Conservation (phyloP, 164 flowering plant species). For the Taxillus chinensis region DNA sequence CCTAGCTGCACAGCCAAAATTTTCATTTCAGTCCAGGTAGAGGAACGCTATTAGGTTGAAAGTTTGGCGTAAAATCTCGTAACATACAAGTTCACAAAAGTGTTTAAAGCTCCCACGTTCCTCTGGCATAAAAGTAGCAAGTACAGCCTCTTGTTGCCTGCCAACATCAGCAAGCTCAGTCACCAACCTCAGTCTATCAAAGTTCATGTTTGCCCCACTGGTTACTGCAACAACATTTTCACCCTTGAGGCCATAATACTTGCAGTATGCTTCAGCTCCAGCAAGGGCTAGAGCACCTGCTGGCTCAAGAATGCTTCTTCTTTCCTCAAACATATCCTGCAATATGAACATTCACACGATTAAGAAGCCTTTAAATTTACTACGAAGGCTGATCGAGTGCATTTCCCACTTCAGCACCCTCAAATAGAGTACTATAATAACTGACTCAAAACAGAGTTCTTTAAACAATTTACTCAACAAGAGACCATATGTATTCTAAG, state of each 20-base stretch:
- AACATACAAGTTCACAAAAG: conserved; percentile 57
- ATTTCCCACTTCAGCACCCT: not conserved
- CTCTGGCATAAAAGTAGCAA: conserved; percentile 84
- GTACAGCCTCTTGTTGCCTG: conserved; percentile 85
- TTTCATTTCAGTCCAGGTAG: not conserved
- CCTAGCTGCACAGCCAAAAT: conserved; percentile 57
- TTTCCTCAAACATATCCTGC: conserved; percentile 99
- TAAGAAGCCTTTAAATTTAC: not conserved
- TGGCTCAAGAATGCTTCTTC: conserved; percentile 93
- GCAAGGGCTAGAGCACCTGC: conserved; percentile 98
- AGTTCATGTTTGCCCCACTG: conserved; percentile 98
- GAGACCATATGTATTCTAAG: not conserved
- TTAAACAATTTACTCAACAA: not conserved
- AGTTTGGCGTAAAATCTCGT: not conserved
- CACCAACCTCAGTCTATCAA: conserved; percentile 83
- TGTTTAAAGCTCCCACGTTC: conserved; percentile 73
- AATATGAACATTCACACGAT: conserved; percentile 4
- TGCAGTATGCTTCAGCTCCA: conserved; percentile 99
- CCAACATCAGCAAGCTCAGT: conserved; percentile 98
- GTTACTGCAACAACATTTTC: conserved; percentile 76
- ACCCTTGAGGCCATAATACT: conserved; percentile 74
- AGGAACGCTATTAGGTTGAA: not conserved
- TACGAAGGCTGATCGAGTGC: too few relatives aligned
- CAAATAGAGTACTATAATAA: not conserved
- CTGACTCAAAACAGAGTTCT: not conserved